Evolutionary conservation across 2,329 filamentous ascomycete species (phyloP).

Genomic region (Verticillium albo-atrum): DNA sequence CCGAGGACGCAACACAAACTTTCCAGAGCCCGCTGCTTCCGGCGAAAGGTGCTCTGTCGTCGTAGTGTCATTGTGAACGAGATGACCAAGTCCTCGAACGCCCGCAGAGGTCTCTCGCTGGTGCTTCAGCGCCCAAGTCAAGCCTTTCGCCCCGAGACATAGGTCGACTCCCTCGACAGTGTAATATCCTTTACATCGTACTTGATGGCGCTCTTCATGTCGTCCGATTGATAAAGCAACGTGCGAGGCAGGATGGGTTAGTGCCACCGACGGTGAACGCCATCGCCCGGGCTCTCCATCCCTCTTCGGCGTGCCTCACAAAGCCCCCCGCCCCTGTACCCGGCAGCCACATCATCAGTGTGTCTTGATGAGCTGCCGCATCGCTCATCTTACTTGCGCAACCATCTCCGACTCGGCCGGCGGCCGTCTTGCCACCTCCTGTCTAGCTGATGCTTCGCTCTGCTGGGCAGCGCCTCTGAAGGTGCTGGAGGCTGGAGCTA

Average conservation of each 20-base stretch:
- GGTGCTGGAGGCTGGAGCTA: background rate
- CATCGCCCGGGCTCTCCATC: background rate
- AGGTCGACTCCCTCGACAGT: background rate
- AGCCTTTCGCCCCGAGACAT: background rate
- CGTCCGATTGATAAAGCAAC: background rate
- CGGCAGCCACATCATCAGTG: background rate
- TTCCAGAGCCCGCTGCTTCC: no score
- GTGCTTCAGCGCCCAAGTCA: background rate
- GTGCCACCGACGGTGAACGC: background rate
- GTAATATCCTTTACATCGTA: background rate
- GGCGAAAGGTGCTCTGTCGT: background rate
- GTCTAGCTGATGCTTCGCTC: background rate
- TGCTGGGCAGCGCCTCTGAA: background rate
- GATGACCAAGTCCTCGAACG: background rate
- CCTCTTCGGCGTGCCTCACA: background rate
- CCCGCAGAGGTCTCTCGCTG: background rate
- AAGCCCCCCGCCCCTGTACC: background rate
- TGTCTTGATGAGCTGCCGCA: background rate
- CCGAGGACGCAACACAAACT: no score
- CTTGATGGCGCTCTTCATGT: background rate
- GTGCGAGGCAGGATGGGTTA: background rate
- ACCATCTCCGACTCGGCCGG: background rate
- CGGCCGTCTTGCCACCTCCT: background rate
- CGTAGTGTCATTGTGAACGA: background rate
- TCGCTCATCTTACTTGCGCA: background rate